These are phyloP conservation scores for Durio zibethinus DNA, from an alignment of 345 rosid genomes.

Conservation along the genomic window DNA sequence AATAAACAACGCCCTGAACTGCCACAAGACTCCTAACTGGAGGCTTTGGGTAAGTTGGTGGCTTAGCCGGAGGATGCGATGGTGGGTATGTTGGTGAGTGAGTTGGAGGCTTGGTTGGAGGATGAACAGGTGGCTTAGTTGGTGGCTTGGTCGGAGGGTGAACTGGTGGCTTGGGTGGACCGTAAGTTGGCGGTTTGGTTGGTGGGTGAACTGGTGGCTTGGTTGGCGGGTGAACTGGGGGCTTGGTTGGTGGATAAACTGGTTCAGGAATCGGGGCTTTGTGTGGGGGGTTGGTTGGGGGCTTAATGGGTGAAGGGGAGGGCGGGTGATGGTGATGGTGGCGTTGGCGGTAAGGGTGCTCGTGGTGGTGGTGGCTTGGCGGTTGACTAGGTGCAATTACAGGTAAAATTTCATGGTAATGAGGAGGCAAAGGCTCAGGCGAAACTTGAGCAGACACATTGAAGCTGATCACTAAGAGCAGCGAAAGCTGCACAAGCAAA, in stretches of 20 bases:
- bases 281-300: conserved; percentile 24
- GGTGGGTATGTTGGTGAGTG: conserved; percentile 21
- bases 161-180: conserved; percentile 28
- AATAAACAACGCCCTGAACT: conserved; percentile 72
- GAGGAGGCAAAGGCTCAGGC: conserved; percentile 24
- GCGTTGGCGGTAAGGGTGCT: conserved; percentile 18
- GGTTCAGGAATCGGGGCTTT: no score
- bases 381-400: conserved; percentile 32
- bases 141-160: conserved; percentile 24
- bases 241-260: background rate
- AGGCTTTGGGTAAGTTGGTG: conserved; percentile 34
- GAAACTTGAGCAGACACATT: conserved; percentile 28
- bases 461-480: conserved; percentile 39
- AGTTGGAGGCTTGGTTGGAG: conserved; percentile 30
- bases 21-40: conserved; percentile 56
- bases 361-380: conserved; percentile 28
- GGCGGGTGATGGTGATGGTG: conserved; percentile 11
- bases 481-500: conserved; percentile 26
- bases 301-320: conserved; percentile 3
- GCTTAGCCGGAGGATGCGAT: conserved; percentile 20
- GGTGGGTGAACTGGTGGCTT: background rate
- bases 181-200: conserved; percentile 17
- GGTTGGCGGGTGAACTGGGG: background rate
- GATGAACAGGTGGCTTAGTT: conserved; percentile 24
- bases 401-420: conserved; percentile 25